A percentile compares a stretch with the other conserved stretches of the same genome.
phyloP scores from a whole-genome alignment of 129 eudicot species.

The Artemisia annua region DNA sequence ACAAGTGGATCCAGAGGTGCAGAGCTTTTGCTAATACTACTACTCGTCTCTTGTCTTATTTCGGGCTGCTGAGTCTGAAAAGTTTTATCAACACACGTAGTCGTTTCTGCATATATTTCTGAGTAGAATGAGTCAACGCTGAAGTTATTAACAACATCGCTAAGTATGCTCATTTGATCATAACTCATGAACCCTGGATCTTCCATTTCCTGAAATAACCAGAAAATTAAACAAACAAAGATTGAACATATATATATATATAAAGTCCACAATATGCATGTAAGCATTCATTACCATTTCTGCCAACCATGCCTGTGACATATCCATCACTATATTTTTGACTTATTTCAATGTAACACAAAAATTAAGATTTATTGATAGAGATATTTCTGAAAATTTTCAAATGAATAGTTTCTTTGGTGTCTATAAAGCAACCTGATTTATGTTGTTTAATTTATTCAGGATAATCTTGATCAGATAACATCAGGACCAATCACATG shows the following conservation, averaged over 20 bases:
- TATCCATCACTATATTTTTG: conserved; percentile 18
- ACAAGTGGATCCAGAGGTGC: conserved; percentile 6
- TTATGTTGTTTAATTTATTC: no score
- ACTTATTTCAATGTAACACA: no score
- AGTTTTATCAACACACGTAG: conserved; percentile 15
- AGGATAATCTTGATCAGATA: no score
- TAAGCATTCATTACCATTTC: conserved; percentile 22
- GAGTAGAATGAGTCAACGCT: conserved; percentile 23
- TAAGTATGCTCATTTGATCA: conserved; percentile 17
- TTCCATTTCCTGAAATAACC: conserved; percentile 21
- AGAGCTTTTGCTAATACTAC: background rate
- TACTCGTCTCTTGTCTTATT: conserved; percentile 12
- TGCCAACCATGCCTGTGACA: conserved; percentile 27
- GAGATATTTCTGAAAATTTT: no score
- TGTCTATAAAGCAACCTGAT: no score
- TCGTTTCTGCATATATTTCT: conserved; percentile 22
- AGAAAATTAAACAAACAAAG: background rate
- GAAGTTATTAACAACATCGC: background rate
- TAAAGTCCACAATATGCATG: background rate
- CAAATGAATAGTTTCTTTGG: no score
- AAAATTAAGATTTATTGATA: background rate
- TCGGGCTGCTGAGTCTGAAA: conserved; percentile 9
- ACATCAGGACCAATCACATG: no score
- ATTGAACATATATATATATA: background rate
- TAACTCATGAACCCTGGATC: conserved; percentile 13